Evolutionary conservation across 495 filamentous ascomycete genomes (phyloP), one percentile per base, ranked within the genome.

Genomic region (Usnea hakonensis): DNA sequence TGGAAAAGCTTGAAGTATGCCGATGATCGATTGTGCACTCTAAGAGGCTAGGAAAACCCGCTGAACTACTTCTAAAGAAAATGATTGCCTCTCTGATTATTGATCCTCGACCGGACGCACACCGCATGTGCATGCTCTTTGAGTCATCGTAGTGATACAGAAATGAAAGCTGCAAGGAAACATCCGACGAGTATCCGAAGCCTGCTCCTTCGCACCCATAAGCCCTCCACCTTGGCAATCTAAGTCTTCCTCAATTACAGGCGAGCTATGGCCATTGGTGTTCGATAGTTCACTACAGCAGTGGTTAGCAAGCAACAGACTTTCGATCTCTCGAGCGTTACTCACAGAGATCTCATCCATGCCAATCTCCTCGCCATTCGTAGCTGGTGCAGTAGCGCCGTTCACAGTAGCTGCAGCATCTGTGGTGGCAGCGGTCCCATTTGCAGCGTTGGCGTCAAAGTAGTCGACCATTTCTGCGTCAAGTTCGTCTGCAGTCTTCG

Each of bases 391-490:
- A 46, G 68, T 76, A 40, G 68, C 64, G 4, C 77, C 78, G 57
- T 75, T 79, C 41, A 69, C 69, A 52, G 78, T 77, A 46, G 78
- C 78, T 61, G 68, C 70, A 36, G 66, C 73, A 57, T 74, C 73
- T 11, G 69, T 73, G 28, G 77, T 72, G 60, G 68, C 74, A 21
- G 67, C 58, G 55, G 63, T 60, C 19, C 57, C 63, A 52, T 74
- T 76, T 32, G 76, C 74, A 63, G 69, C 75, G 55, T 68, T 72
- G 30, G 74, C 69, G 6, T 77, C 83, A 67, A 93, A 95, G 76
- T 96, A 96, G 68, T 97, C 92, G 9, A 82, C 82, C 92, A 97
- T 96, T 68, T 97, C 92, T 10, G 88, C 89, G 72, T 97, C 92
- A 14, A 97, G 80, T 76, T 97, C 90, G 71, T 95, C 91, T 4